Evolutionary conservation across 2,329 filamentous ascomycete species (phyloP).

Genomic region (Plenodomus tracheiphilus): DNA sequence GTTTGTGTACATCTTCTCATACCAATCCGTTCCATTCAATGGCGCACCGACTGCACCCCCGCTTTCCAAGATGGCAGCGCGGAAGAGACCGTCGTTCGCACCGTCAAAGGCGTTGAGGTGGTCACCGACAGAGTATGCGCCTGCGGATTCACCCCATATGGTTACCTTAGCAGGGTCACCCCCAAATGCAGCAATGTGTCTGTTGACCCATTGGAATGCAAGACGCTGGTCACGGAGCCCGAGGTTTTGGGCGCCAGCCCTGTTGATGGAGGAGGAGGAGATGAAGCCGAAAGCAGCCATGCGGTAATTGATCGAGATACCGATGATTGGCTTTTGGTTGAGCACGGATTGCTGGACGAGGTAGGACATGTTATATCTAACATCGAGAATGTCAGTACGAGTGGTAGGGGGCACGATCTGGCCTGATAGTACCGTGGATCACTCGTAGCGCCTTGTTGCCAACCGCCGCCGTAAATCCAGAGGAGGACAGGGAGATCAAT

Average conservation of each 20-base stretch:
- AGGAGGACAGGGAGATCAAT: constrained; percentile 30
- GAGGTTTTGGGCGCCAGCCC: constrained; percentile 46
- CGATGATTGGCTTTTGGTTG: constrained; percentile 37
- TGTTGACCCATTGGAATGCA: constrained; percentile 63
- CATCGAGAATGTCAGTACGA: no score
- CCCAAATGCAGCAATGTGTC: constrained; percentile 56
- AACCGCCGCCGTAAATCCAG: constrained; percentile 42
- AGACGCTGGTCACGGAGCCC: constrained; percentile 66
- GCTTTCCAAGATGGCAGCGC: constrained; percentile 48
- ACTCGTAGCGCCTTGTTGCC: constrained; percentile 37
- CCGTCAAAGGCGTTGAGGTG: constrained; percentile 47
- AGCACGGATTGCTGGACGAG: constrained; percentile 35
- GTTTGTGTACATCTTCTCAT: constrained; percentile 37
- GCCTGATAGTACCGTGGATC: constrained; percentile 27
- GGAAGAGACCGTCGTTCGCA: constrained; percentile 44
- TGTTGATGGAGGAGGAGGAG: constrained; percentile 46
- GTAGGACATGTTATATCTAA: constrained; percentile 37
- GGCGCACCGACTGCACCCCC: constrained; percentile 36
- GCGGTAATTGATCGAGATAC: constrained; percentile 52
- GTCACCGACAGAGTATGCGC: constrained; percentile 59
- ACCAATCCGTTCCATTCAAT: constrained; percentile 38
- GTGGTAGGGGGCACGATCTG: no score
- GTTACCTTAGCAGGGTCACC: constrained; percentile 63
- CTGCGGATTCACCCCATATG: constrained; percentile 63
- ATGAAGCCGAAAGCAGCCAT: constrained; percentile 57